Base-by-base conservation (phyloP, 345 rosid species). In the Luvunga scandens region DNA sequence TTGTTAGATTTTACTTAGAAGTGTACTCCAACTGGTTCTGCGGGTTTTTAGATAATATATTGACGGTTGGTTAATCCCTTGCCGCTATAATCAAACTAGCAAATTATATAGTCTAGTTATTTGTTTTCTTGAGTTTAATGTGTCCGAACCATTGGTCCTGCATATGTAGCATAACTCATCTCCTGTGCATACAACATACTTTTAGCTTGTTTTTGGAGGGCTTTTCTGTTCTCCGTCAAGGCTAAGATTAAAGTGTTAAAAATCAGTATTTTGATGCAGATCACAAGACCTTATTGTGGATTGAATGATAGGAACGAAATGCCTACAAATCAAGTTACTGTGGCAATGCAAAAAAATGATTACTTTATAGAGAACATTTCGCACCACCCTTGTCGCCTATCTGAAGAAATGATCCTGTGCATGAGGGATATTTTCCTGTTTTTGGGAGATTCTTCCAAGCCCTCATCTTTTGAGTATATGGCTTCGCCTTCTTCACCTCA, bases 321-420 rank as follows among this genome's bases (percentile, higher is more conserved):
- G 71, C 72, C 79, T 65, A 74, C 24, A 22, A 31, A 55, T 36
- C 50, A n/a, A 75, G 79, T 72, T 71, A 57, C 31, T 33, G 78
- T 77, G 62, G 71, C 66, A 70, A 70, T 76, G 55, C 80, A 63
- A 70, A 62, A 79, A 18, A 78, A 66, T 36, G 72, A 62, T 77
- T 55, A 69, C 76, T 60, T 79, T 65, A 78, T 72, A 18, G 92
- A 88, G 81, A 81, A 83, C 63, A 85, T 89, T 56, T 87, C 87
- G 87, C 81, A 74, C 66, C 79, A 85, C 59, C 94, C 94, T 42
- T 84, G 89, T 80, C 83, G 42, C 76, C 84, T 91, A 56, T 91
- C 90, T 1, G 91, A 91, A 83, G 87, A 89, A 86, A 91, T 91
- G 94, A 80, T 91, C 68, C 50, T 71, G 73, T 90, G 90, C 84